Evolutionary conservation across 176 grass and related monocot species (phyloP).

Genomic region (Chloris gayana): DNA sequence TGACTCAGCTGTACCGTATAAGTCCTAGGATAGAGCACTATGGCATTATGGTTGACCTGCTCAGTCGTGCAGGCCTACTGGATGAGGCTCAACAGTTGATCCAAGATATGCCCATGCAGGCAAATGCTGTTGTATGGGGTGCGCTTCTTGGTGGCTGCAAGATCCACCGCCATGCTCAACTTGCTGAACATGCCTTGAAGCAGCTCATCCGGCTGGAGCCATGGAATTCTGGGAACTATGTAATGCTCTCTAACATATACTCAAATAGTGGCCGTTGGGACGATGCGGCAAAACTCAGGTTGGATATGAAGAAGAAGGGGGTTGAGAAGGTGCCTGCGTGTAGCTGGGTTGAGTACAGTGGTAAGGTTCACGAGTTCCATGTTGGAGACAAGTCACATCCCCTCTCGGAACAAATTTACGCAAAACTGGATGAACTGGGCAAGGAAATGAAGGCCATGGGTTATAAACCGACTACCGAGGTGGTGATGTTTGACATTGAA

Average conservation of each 20-base stretch:
- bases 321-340: slow-evolving; percentile 56
- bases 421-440: slow-evolving; percentile 57
- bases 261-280: slow-evolving; percentile 60
- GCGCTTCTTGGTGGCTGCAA: slow-evolving; percentile 72
- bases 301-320: slow-evolving; percentile 53
- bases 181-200: slow-evolving; percentile 62
- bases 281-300: slow-evolving; percentile 59
- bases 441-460: slow-evolving; percentile 61
- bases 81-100: slow-evolving; percentile 58
- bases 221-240: slow-evolving; percentile 69
- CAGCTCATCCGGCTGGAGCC: slow-evolving; percentile 62
- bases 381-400: slow-evolving; percentile 66
- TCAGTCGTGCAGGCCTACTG: slow-evolving; percentile 64
- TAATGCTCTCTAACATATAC: slow-evolving; percentile 75
- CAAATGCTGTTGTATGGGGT: slow-evolving; percentile 70
- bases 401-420: slow-evolving; percentile 46
- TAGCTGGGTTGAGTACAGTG: slow-evolving; percentile 70
- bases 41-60: slow-evolving; percentile 71
- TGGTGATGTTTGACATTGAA: slow-evolving; percentile 78
- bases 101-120: slow-evolving; percentile 59
- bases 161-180: slow-evolving; percentile 40
- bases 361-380: slow-evolving; percentile 59
- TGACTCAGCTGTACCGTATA: slow-evolving; percentile 46
- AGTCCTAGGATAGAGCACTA: slow-evolving; percentile 67
- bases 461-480: slow-evolving; percentile 63